Evolutionary conservation across 768 basidiomycete genomes (phyloP), one percentile per base, ranked within the genome.

Genomic region (Phylloporus arenicola): DNA sequence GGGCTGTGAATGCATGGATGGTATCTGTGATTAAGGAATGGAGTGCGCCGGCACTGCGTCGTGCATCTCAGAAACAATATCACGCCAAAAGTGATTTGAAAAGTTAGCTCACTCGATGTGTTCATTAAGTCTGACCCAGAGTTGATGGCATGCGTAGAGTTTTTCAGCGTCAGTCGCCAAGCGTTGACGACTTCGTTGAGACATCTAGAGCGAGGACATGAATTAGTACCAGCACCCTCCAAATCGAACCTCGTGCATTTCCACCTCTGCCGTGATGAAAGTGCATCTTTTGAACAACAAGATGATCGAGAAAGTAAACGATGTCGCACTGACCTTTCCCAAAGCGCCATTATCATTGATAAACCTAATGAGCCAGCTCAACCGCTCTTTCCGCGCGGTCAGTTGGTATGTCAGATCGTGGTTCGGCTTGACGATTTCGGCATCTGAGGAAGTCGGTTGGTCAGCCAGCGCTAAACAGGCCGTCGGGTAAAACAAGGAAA

Each of bases 131-230:
- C 72, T 71, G n/a, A 79, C 52, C 94, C 94, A 96, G 20, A 96
- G 71, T 35, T 88, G 84, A 52, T 84, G 81, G 5, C 80, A 83
- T 2, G 90, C 87, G 54, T 84, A 84, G 16, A 95, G 73, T 59
- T 89, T 91, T 68, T 96, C 94, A 2, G 90, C 91, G 61, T 96
- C 88, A 17, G 76, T 79, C 33, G 83, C 84, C 16, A 97, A 72
- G 24, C 75, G 74, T 58, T 92, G 83, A 17, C 92, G 80, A 52
- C 83, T 82, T 34, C 75, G 67, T 71, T 90, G 90, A 8, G 92
- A 86, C 67, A 95, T 84, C 91, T 94, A 59, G 19, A 59, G 11
- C 39, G 20, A 22, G 25, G 11, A 25, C 16, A 35, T 25, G 31
- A 29, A 29, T 65, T 22, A 60, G 45, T 34, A 51, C 25, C 6